Base-by-base conservation (phyloP, 805 yeast genomes). In the Spathaspora sp. region DNA sequence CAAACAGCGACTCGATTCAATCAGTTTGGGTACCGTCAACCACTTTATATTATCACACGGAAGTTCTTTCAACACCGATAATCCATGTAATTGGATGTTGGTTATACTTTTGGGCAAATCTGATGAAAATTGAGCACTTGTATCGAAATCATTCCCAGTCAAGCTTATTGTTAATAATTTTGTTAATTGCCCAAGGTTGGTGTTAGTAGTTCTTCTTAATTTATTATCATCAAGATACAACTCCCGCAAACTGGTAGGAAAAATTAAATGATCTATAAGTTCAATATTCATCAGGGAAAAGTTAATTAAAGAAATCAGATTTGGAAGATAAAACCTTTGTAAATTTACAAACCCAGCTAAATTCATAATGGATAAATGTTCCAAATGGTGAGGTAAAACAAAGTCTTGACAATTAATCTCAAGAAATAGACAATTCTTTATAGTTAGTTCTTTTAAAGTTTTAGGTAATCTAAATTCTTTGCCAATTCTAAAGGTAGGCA, bases 271-370 rank as follows among this genome's bases (percentile, higher is more conserved):
- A 42, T 48, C 50, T 28, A 48, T 23, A 43, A 31, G 17, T 29
- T 40, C 50, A 12, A 48, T 32, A 19, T 48, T 19, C 50, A 48
- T 48, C 17, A 31, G 32, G n/a, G 48, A 26, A 42, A 48, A 48
- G 23, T 48, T 18, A 14, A 48, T 14, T 12, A 18, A 42, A 17
- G 47, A 12, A 14, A 48, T 16, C 48, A 42, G 50, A 3, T 16
- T n/a, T 2, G 50, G 50, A 2, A 48, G 18, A 6, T 12, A 16
- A 5, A 48, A 23, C n/a, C 12, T 20, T 23, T 40, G 31, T 28
- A 48, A 48, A 14, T 16, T 20, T 2, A 23, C 38, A 23, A 48
- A 48, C 9, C 50, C 47, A 14, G 43, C 50, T 28, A 48, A 48
- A 23, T 48, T 48, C 29, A n/a, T 10, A 1, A 48, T n/a, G 2